Conservation (phyloP, 257 asterid genomes). For the Solanum etuberosum region DNA sequence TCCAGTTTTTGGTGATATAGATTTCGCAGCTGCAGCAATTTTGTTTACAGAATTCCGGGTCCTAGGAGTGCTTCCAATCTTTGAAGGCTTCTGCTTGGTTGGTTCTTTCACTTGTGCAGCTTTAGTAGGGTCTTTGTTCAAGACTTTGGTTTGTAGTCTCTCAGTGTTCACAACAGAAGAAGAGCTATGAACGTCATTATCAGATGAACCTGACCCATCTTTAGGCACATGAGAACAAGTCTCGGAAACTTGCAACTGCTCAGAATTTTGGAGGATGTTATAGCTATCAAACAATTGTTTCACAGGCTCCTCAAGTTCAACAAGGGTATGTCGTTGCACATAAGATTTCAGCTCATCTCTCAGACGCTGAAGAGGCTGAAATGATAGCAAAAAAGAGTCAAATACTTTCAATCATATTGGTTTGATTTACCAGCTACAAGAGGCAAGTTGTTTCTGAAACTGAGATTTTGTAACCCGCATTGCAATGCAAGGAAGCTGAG, state of each 20-base stretch:
- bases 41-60: conserved; percentile 27
- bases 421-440: neutral
- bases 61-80: conserved; percentile 25
- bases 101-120: conserved; percentile 20
- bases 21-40: neutral
- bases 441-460: neutral
- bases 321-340: conserved; percentile 35
- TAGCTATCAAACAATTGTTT: conserved; percentile 63
- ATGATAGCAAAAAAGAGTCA: neutral
- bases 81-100: conserved; percentile 13
- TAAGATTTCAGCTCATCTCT: conserved; percentile 70
- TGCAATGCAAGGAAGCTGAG: neutral
- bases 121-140: conserved; percentile 14
- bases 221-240: conserved; percentile 44
- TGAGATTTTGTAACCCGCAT: neutral
- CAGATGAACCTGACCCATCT: conserved; percentile 45
- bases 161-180: conserved; percentile 34
- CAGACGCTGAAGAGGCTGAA: conserved; percentile 67
- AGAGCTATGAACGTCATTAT: conserved; percentile 52
- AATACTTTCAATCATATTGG: neutral
- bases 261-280: conserved; percentile 37
- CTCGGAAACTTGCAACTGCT: conserved; percentile 41
- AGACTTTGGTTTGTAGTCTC: conserved; percentile 31
- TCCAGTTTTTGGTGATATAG: neutral
- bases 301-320: conserved; percentile 41